Evolutionary conservation across 2,329 filamentous ascomycete species (phyloP), one percentile per base, ranked within the genome.

Genomic region (Conoideocrella luteorostrata): DNA sequence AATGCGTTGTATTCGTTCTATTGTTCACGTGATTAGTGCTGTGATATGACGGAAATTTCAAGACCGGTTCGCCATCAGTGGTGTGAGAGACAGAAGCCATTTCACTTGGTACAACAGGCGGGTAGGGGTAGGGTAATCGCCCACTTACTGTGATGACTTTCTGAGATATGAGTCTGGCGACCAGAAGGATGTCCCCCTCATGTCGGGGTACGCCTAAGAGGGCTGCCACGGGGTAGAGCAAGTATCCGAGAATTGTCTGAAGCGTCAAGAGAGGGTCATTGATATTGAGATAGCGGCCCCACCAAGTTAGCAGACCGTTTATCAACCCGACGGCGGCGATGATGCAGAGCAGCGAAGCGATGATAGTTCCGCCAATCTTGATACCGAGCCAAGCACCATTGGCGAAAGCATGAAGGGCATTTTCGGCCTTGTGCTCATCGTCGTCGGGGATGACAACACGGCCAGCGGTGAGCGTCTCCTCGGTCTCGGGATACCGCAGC

Each of bases 361-460:
- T 58, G 45, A 94, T 91, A 77, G 89, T 91, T 48, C 84, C 86
- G 4, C 82, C 88, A 52, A 94, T 89, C 71, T 89, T 91, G 56
- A 94, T 74, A 59, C 88, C 88, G 9, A 93, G 72, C 86, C 86
- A 91, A 10, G 87, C 82, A 48, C 88, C 88, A 52, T 87, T 87
- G 50, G 87, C 81, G 56, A 94, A 90, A 2, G 88, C 88, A 60
- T 95, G 87, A 4, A 96, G 77, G 11, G 80, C 77, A 59, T 95
- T 95, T 50, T 82, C 73, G n/a, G 87, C 78, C 54, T 77, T 78
- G 61, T 88, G 71, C 52, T 91, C 84, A 6, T 84, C 77, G 43
- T 90, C 84, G 24, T 93, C 84, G 3, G 88, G 88, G 21, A 95
- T 78, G 33, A 91, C 80, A 23, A 93, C 84, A 15, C 81, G 79